Percentiles rank a stretch among this genome's conserved stretches.
phyloP scores from a whole-genome alignment of 2,329 filamentous ascomycete species.

The Ophiosphaerella narmari region DNA sequence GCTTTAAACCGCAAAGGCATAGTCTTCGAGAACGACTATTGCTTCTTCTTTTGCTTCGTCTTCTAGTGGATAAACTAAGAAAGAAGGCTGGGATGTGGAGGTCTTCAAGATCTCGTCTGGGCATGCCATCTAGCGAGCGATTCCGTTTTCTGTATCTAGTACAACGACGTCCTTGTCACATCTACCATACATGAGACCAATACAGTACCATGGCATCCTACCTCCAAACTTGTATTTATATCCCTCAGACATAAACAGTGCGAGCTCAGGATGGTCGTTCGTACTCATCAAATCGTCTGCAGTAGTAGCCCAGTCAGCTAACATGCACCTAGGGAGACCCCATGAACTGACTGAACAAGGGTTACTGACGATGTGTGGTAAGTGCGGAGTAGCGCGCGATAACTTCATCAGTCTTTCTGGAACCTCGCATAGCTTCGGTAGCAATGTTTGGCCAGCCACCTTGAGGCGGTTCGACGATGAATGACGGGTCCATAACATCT shows the following conservation, averaged over 20 bases:
- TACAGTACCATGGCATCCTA: background rate
- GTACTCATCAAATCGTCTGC: background rate
- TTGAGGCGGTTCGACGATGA: slow-evolving; percentile 6
- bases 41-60: background rate
- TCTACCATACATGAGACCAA: background rate
- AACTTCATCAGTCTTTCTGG: slow-evolving; percentile 3
- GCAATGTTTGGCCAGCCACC: slow-evolving; percentile 16
- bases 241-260: background rate
- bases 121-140: slow-evolving; percentile 1
- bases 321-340: no score
- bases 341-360: no score
- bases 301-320: no score
- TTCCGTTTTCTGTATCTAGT: background rate
- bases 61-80: no score
- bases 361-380: slow-evolving; percentile 11
- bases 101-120: background rate
- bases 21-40: background rate
- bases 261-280: background rate
- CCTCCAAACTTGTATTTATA: background rate
- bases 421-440: background rate
- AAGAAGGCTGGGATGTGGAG: no score
- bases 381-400: slow-evolving; percentile 14
- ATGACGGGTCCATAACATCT: slow-evolving; percentile 7
- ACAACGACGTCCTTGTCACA: slow-evolving; percentile 2
- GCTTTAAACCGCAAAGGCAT: background rate